Evolutionary conservation across 768 basidiomycete species (phyloP).

Genomic region (Hemileccinum rubropunctum): DNA sequence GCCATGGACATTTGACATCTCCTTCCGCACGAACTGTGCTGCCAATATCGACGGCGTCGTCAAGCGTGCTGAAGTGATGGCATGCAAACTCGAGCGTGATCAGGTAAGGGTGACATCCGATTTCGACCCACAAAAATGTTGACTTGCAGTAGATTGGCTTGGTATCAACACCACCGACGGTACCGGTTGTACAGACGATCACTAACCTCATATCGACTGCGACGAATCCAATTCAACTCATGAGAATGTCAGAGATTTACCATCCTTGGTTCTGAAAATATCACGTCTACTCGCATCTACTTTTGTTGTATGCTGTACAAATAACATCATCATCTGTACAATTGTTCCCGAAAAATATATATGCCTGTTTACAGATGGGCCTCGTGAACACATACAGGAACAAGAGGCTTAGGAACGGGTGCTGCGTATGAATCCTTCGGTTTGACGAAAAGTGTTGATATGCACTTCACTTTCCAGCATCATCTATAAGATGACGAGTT

Average conservation of each 20-base stretch:
- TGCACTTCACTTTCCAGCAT: constrained; percentile 69
- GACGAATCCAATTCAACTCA: constrained; percentile 81
- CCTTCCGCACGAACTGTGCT: constrained; percentile 58
- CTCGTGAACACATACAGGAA: background rate
- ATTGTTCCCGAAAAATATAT: constrained; percentile 1
- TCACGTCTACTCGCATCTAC: background rate
- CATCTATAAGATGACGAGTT: constrained; percentile 46
- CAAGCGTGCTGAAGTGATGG: constrained; percentile 78
- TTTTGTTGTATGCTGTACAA: constrained; percentile 1
- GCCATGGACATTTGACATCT: constrained; percentile 53
- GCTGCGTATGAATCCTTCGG: constrained; percentile 63
- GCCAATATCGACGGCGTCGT: constrained; percentile 67
- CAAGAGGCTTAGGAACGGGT: constrained; percentile 25
- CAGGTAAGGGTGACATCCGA: constrained; percentile 44
- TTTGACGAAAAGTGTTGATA: constrained; percentile 70
- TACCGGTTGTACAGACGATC: constrained; percentile 75
- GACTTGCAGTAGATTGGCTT: constrained; percentile 17
- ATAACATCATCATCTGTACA: constrained; percentile 2
- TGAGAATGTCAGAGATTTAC: constrained; percentile 82
- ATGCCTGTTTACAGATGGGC: background rate
- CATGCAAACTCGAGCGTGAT: constrained; percentile 84
- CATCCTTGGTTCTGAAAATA: constrained; percentile 74
- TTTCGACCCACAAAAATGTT: background rate
- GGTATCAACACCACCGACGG: constrained; percentile 23
- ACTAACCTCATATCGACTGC: constrained; percentile 81